Conservation (phyloP, 352 stramenopile genomes). For the Globisporangium recalcitrans region DNA sequence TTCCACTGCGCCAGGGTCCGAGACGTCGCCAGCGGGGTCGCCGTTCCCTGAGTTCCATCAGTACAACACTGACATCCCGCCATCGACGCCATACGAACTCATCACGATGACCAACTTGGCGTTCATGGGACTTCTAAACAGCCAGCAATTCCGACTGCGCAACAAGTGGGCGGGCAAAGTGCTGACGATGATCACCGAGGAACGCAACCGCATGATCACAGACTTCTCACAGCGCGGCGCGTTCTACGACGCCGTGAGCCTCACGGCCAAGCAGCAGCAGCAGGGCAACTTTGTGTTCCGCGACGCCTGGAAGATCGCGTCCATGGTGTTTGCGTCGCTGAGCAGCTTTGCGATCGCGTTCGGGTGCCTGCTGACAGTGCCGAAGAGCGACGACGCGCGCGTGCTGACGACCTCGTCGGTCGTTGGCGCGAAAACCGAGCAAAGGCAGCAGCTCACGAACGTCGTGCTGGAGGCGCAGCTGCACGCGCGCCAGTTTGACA, state of each 20-base stretch:
- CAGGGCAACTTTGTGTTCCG: slow-evolving; percentile 22
- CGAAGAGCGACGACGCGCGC: slow-evolving; percentile 22
- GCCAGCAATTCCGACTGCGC: slow-evolving; percentile 38
- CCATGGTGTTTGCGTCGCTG: slow-evolving; percentile 35
- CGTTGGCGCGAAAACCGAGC: neutral
- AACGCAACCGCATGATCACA: slow-evolving; percentile 46
- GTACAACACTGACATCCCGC: slow-evolving; percentile 36
- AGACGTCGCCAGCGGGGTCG: neutral
- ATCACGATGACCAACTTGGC: slow-evolving; percentile 43
- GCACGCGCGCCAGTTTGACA: slow-evolving; percentile 34
- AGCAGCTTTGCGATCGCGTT: slow-evolving; percentile 38
- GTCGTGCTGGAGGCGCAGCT: slow-evolving; percentile 31
- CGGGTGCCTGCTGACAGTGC: slow-evolving; percentile 27
- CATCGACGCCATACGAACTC: slow-evolving; percentile 46
- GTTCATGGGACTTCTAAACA: slow-evolving; percentile 48
- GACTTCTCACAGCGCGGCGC: slow-evolving; percentile 33
- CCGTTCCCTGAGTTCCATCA: slow-evolving; percentile 34
- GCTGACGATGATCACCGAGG: slow-evolving; percentile 47
- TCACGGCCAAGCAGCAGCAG: slow-evolving; percentile 36
- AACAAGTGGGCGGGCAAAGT: slow-evolving; percentile 44
- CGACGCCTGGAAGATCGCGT: slow-evolving; percentile 33
- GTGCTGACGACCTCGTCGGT: slow-evolving; percentile 8
- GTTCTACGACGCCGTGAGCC: slow-evolving; percentile 36
- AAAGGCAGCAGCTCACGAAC: slow-evolving; percentile 19
- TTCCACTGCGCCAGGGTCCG: slow-evolving; percentile 12